Conservation (phyloP, 805 yeast species). For the Pichia phayaonensis region DNA sequence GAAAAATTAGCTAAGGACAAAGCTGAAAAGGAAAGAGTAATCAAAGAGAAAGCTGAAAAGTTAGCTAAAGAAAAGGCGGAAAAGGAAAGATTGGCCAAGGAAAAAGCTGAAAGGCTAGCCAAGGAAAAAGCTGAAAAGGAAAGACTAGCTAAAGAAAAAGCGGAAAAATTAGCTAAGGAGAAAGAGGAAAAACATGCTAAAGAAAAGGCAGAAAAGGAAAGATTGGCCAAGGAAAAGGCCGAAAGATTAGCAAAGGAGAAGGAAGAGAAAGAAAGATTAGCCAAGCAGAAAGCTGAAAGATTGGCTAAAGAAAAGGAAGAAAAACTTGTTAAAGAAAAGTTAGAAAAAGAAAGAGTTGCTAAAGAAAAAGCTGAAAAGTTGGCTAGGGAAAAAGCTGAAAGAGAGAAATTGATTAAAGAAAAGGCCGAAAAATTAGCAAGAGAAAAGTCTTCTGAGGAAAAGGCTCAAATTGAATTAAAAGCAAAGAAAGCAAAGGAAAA, state of each 20-base stretch:
- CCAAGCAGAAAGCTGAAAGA: not conserved
- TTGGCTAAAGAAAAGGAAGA: not conserved
- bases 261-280: not conserved
- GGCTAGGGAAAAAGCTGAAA: not conserved
- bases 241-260: not conserved
- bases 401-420: not conserved
- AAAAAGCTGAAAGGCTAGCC: not conserved
- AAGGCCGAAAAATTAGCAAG: not conserved
- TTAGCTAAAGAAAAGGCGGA: not conserved
- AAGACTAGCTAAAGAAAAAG: not conserved
- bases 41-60: not conserved
- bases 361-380: not conserved
- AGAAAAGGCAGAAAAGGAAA: not conserved
- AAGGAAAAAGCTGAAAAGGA: not conserved
- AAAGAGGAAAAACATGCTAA: not conserved
- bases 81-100: not conserved
- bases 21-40: constrained; percentile 1
- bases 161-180: not conserved
- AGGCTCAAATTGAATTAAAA: not conserved
- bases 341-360: not conserved
- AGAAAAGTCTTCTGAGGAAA: not conserved
- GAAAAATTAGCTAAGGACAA: constrained; percentile 4
- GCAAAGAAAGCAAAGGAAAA: not conserved
- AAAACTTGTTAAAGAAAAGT: not conserved
- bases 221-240: not conserved